Conservation (phyloP, 306 rosid species). For the Fragaria nilgerrensis region DNA sequence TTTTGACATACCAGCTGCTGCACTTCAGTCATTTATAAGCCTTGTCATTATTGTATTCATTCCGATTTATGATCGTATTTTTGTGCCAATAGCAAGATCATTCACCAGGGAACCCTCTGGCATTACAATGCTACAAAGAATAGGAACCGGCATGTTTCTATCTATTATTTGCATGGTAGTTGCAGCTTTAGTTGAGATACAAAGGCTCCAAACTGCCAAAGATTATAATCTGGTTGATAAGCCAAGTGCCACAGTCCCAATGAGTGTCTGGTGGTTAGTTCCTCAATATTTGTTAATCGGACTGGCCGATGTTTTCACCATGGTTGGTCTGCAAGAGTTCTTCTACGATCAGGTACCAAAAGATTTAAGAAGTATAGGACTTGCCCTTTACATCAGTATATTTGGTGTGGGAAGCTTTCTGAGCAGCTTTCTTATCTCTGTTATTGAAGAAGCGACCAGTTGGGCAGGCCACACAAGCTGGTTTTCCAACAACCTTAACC, state of each 20-base stretch:
- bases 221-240: slow-evolving; percentile 50
- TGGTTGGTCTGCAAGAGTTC: slow-evolving; percentile 79
- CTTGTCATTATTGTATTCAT: slow-evolving; percentile 31
- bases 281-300: slow-evolving; percentile 63
- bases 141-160: slow-evolving; percentile 59
- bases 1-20: slow-evolving; percentile 52
- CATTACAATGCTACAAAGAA: slow-evolving; percentile 67
- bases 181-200: slow-evolving; percentile 59
- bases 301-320: slow-evolving; percentile 47
- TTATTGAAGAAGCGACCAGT: slow-evolving; percentile 34
- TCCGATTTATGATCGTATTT: slow-evolving; percentile 52
- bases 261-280: slow-evolving; percentile 76
- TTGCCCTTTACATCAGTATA: slow-evolving; percentile 60
- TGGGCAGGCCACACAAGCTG: slow-evolving; percentile 43
- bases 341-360: slow-evolving; percentile 73
- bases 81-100: slow-evolving; percentile 51
- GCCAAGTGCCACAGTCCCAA: slow-evolving; percentile 51
- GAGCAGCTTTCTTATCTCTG: slow-evolving; percentile 57
- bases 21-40: slow-evolving; percentile 44
- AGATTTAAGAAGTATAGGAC: slow-evolving; percentile 64
- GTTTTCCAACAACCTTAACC: slow-evolving; percentile 60
- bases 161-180: slow-evolving; percentile 36
- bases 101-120: slow-evolving; percentile 58
- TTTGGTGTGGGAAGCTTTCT: slow-evolving; percentile 65
- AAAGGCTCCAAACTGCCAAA: slow-evolving; percentile 55